Conservation (phyloP, 2,329 filamentous ascomycete species). For the Aspergillus vadensis region DNA sequence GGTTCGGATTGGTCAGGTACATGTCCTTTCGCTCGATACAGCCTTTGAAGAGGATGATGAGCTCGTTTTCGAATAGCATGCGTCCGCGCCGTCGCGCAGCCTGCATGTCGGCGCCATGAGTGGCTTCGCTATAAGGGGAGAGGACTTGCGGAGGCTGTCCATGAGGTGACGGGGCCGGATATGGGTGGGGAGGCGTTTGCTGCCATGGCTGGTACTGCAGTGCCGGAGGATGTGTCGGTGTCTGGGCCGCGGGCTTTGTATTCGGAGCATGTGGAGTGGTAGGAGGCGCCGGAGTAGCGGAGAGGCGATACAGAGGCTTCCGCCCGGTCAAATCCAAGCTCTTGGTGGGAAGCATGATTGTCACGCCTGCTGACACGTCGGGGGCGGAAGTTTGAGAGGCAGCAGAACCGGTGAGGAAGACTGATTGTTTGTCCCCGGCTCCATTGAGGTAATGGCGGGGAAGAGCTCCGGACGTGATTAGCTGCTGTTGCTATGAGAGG, state of each 20-base stretch:
- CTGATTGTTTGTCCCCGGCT: not conserved
- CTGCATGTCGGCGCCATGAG: not conserved
- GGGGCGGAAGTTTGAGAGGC: not conserved
- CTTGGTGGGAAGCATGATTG: not conserved
- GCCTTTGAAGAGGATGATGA: not conserved
- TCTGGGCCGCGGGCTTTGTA: not conserved
- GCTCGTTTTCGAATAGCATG: not conserved
- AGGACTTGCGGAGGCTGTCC: not conserved
- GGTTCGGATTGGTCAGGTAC: not conserved
- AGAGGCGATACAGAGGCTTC: not conserved
- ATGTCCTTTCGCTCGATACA: not conserved
- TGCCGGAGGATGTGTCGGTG: not conserved
- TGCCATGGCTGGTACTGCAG: not conserved
- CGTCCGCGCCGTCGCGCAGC: not conserved
- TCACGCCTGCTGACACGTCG: not conserved
- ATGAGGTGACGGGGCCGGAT: not conserved
- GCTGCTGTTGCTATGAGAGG: not conserved
- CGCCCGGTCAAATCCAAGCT: not conserved
- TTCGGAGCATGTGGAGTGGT: not conserved
- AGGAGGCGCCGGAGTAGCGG: not conserved
- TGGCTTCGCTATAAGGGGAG: not conserved
- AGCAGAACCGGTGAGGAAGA: not conserved
- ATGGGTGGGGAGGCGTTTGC: not conserved
- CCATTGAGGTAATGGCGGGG: not conserved
- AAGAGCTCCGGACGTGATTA: not conserved